phyloP scores from a whole-genome alignment of 164 flowering plant species.

The Vitis cinerea region DNA sequence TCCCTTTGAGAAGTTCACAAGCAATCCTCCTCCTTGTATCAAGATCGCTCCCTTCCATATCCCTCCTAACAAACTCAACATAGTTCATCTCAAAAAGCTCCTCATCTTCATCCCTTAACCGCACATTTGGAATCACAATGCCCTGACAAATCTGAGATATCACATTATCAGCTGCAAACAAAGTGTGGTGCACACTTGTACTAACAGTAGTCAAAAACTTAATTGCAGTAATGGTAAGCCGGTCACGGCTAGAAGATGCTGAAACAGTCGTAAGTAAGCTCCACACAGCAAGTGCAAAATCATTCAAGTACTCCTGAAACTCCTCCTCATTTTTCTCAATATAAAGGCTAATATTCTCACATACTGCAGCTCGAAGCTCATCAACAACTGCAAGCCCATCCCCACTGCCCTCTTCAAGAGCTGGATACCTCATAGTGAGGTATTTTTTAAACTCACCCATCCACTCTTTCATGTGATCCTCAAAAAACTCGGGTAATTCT shows the following conservation, averaged over 20 bases:
- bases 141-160: slow-evolving; percentile 69
- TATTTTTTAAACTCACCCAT: slow-evolving; percentile 80
- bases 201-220: slow-evolving; percentile 85
- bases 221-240: slow-evolving; percentile 70
- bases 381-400: slow-evolving; percentile 66
- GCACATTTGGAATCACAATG: slow-evolving; percentile 87
- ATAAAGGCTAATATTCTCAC: slow-evolving; percentile 87
- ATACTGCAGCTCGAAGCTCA: slow-evolving; percentile 77
- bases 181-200: slow-evolving; percentile 69
- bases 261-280: slow-evolving; percentile 62
- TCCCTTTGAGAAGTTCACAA: slow-evolving; percentile 92
- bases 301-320: slow-evolving; percentile 63
- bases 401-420: slow-evolving; percentile 49
- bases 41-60: slow-evolving; percentile 92
- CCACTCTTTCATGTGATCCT: slow-evolving; percentile 94
- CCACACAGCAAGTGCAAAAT: slow-evolving; percentile 76
- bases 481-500: slow-evolving; percentile 92
- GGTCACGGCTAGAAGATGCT: slow-evolving; percentile 54
- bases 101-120: slow-evolving; percentile 88
- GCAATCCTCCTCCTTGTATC: slow-evolving; percentile 96
- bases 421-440: slow-evolving; percentile 47
- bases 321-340: slow-evolving; percentile 93
- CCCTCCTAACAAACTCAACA: slow-evolving; percentile 87
- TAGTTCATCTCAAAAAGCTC: slow-evolving; percentile 91
- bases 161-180: slow-evolving; percentile 58